Evolutionary conservation across 1,284 basidiomycete genomes (phyloP), one percentile per base, ranked within the genome.

Genomic region (Mycena sp.): DNA sequence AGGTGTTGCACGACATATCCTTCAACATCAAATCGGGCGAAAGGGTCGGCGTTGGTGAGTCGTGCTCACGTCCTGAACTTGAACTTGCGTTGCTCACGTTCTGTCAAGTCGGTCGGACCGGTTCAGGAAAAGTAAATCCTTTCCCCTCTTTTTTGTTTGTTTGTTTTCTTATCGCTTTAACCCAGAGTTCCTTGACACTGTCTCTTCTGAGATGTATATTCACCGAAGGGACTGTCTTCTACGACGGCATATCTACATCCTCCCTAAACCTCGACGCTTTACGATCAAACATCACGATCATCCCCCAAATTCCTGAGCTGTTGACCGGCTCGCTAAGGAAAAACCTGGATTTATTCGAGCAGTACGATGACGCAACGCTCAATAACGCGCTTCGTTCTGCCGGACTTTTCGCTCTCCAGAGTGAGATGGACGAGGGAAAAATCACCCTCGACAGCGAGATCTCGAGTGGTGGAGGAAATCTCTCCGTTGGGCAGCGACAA

Each of bases 401-500:
- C 4, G 87, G 86, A 0, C 72, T 89, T 1, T 85, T 81, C 68
- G 78, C 84, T 3, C 73, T 87, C 4, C 85, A 87, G 69, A 77
- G 69, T 41, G 83, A 87, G 69, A 76, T 73, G 38, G 83, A 86
- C 41, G 81, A 86, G 65, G 81, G 78, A 17, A 78, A 76, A 35
- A 79, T 88, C 56, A 85, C 81, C 3, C 71, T 87, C 16, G 85
- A 87, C 59, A 85, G 75, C 46, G 77, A 78, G 40, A 85, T 91
- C 40, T 76, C 87, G 0, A 81, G 81, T 48, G 87, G 85, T 0
- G 90, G 90, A 7, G 74, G 80, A 14, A 92, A 93, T 69, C 78
- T 93, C 23, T 88, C 86, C 2, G 86, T 91, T 38, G 91, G 91
- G 2, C 89, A 93, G 72, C 80, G 90, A 4, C 91, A 93, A 71